Conservation (phyloP, 1,284 basidiomycete genomes). For the Malassezia vespertilionis region DNA sequence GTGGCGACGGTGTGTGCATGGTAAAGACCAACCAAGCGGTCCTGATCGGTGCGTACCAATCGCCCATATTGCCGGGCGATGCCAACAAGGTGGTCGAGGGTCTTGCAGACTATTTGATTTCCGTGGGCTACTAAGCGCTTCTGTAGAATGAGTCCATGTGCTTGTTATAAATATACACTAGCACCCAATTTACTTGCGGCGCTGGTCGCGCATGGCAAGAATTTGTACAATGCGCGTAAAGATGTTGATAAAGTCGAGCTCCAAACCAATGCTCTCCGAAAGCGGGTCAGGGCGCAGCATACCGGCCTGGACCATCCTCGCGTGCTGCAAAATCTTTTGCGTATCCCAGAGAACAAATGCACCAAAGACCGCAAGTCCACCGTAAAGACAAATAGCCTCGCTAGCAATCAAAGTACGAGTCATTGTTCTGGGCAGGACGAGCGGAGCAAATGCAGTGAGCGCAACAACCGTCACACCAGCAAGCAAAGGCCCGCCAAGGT, state of each 20-base stretch:
- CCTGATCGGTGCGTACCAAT: slow-evolving; percentile 66
- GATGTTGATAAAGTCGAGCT: slow-evolving; percentile 70
- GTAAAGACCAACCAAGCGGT: slow-evolving; percentile 82
- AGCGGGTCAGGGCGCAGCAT: slow-evolving; percentile 62
- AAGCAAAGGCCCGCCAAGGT: slow-evolving; percentile 59
- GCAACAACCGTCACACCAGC: slow-evolving; percentile 74
- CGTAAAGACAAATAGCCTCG: slow-evolving; percentile 65
- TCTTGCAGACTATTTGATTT: slow-evolving; percentile 41
- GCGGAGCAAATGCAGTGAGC: slow-evolving; percentile 69
- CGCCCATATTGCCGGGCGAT: slow-evolving; percentile 60
- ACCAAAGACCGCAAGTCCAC: slow-evolving; percentile 74
- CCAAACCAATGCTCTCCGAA: slow-evolving; percentile 61
- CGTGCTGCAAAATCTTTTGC: slow-evolving; percentile 68
- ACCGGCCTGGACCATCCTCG: slow-evolving; percentile 62
- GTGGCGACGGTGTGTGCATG: slow-evolving; percentile 65
- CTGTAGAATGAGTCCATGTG: neutral
- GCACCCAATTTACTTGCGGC: slow-evolving; percentile 25
- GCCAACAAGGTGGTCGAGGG: slow-evolving; percentile 62
- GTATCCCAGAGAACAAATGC: slow-evolving; percentile 79
- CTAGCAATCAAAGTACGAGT: slow-evolving; percentile 64
- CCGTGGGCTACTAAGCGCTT: slow-evolving; percentile 32
- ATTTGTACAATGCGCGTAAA: slow-evolving; percentile 69
- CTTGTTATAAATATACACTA: neutral
- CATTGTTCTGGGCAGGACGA: slow-evolving; percentile 67
- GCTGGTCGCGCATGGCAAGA: slow-evolving; percentile 53